Percentiles rank a stretch among this genome's conserved stretches.
phyloP scores from a whole-genome alignment of 805 yeast species.

The Priceomyces haplophilus region DNA sequence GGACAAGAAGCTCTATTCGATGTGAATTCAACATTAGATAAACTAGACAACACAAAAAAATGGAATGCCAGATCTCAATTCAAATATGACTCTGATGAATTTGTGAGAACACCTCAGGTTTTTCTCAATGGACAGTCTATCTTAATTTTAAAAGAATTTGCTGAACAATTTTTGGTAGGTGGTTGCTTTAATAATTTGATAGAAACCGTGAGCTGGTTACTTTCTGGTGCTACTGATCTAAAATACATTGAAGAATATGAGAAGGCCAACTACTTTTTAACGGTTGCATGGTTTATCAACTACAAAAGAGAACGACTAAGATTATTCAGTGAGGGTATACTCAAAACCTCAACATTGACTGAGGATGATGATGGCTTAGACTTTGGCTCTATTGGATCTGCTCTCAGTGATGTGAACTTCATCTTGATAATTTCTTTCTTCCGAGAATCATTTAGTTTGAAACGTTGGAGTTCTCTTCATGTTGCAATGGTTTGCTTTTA shows the following conservation, averaged over 20 bases:
- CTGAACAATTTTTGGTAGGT: constrained; percentile 55
- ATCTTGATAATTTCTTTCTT: constrained; percentile 48
- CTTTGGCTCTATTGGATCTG: constrained; percentile 49
- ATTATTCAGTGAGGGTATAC: constrained; percentile 7
- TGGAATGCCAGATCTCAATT: constrained; percentile 50
- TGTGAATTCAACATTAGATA: constrained; percentile 52
- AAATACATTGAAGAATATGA: constrained; percentile 32
- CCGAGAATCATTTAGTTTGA: constrained; percentile 39
- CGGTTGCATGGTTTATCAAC: constrained; percentile 72
- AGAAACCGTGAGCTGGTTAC: constrained; percentile 44
- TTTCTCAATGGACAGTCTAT: constrained; percentile 29
- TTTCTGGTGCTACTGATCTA: constrained; percentile 28
- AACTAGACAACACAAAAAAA: constrained; percentile 64
- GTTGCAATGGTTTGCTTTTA: constrained; percentile 67
- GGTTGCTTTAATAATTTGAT: constrained; percentile 73
- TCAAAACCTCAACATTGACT: constrained; percentile 9
- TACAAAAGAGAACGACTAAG: constrained; percentile 48
- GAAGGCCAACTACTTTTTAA: constrained; percentile 48
- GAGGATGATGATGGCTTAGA: constrained; percentile 28
- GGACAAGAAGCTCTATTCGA: constrained; percentile 65
- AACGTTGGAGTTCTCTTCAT: constrained; percentile 60
- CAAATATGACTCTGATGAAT: constrained; percentile 42
- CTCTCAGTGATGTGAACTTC: constrained; percentile 60
- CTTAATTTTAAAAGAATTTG: constrained; percentile 43
- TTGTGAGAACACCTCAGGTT: constrained; percentile 19